Evolutionary conservation across 2,329 filamentous ascomycete genomes (phyloP).

Genomic region (Colletotrichum incanum): DNA sequence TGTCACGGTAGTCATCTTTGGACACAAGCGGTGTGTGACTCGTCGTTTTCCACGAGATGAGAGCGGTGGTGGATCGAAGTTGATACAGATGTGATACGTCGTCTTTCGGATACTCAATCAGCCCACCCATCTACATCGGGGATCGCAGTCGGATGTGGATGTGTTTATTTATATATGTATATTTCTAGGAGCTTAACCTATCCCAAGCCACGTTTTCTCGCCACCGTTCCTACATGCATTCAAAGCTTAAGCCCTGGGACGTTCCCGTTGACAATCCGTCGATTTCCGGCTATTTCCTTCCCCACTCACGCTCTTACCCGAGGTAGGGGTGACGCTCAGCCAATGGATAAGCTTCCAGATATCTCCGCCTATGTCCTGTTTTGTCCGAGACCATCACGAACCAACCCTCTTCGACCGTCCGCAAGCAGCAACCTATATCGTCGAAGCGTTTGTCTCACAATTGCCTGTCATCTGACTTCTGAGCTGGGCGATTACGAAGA

Average conservation of each 20-base stretch:
- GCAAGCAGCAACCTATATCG: neutral
- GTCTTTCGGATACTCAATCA: neutral
- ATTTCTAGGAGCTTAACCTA: neutral
- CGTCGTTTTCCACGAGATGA: neutral
- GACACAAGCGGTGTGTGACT: neutral
- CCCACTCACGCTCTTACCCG: neutral
- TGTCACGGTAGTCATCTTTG: slow-evolving; percentile 3
- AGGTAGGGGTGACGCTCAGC: neutral
- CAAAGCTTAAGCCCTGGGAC: neutral
- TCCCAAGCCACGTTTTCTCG: slow-evolving; percentile 8
- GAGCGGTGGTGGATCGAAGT: neutral
- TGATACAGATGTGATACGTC: neutral
- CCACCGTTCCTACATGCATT: neutral
- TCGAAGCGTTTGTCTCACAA: neutral
- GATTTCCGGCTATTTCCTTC: slow-evolving; percentile 35
- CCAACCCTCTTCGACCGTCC: neutral
- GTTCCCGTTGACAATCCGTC: slow-evolving; percentile 11
- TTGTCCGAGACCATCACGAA: slow-evolving; percentile 16
- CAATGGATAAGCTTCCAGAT: slow-evolving; percentile 1
- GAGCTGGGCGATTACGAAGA: neutral
- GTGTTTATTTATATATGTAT: neutral
- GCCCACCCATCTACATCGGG: neutral
- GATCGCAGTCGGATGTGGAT: neutral
- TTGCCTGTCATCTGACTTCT: neutral
- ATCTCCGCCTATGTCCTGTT: slow-evolving; percentile 37